Evolutionary conservation across 2,329 filamentous ascomycete genomes (phyloP), one percentile per base, ranked within the genome.

Genomic region (Ophiostoma fasciatum): DNA sequence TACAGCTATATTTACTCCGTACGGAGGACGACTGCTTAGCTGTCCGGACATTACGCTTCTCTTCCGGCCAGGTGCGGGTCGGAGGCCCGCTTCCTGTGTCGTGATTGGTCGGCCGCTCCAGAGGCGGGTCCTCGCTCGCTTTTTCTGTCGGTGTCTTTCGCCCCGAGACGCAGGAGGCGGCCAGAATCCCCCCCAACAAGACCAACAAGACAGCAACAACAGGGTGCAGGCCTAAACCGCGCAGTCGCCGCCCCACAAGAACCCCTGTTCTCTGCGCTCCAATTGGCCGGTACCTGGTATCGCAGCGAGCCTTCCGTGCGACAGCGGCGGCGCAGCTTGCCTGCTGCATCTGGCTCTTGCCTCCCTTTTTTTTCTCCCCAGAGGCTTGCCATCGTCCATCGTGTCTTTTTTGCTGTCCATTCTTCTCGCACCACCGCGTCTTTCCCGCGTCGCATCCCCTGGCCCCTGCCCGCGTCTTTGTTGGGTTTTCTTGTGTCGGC

Each of bases 141-240:
- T n/a, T n/a, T n/a, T 33, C 28, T 40, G 35, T 40, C 38, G 38
- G 38, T 40, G 31, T 28, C 26, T 34, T 40, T 40, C 38, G 31
- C 23, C 34, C 38, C 38, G 38, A 40, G 33, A 21, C 37, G 31
- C 25, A 29, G 26, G 32, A 36, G 25, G 25, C 26, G 33, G 37
- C 37, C 33, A 39, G 37, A 30, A 35, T 35, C n/a, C 33, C 31
- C 38, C 37, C 34, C 38, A 40, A 40, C 30, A 36, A 40, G 8
- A 31, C 28, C 33, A 19, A 28, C 19, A 28, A n/a, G n/a, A 36
- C 15, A 28, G 26, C 10, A 6, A 14, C 26, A 11, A 14, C 10
- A 14, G 9, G 22, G 22, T 23, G 22, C 22, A 36, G 36, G 37
- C 34, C 23, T 30, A 35, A 34, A 35, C 31, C 31, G 28, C 38